Evolutionary conservation across 1,284 basidiomycete species (phyloP), one percentile per base, ranked within the genome.

Genomic region (Caloboletus firmus): DNA sequence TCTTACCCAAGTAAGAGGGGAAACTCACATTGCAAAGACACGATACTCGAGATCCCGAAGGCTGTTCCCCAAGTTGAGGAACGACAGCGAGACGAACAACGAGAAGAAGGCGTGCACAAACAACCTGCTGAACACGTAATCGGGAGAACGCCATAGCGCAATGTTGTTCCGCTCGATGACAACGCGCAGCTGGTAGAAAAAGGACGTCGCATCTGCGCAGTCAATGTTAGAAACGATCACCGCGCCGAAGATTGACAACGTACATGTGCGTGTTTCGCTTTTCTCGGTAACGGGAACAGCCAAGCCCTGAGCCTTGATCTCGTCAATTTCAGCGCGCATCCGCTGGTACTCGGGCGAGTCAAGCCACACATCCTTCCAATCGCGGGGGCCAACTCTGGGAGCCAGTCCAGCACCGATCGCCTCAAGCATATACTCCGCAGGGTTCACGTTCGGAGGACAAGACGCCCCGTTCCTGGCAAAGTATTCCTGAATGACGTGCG

Each of bases 41-140:
- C 91, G 81, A 76, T 93, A 95, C 67, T 98, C 90, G 28, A 97
- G 73, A 45, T 89, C 85, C 45, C 86, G 80, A 37, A 83, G 59
- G 56, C 84, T 85, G 62, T 82, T 73, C 47, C 81, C 81, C 45
- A 91, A 74, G 66, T 89, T 85, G 52, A 98, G 75, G 82, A 95
- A 95, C 13, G 91, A 90, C 49, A 98, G 76, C 30, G 88, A 88
- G 52, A 93, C 81, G 68, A 89, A 84, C 5, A 96, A 75, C 8
- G 90, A 87, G 57, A 95, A 88, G 65, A 88, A 83, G 8, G 79
- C 76, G 59, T 88, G 86, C 7, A 88, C 82, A 71, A 93, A 93
- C 42, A 95, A 76, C 47, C 93, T 84, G 44, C 86, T 93, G 76
- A 89, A 91, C 52, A 84, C 82, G 66, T 93, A 93, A 59, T 94